A percentile compares a stretch with the other conserved stretches of the same genome.
These are phyloP conservation scores for Sphenostylis stenocarpa DNA, from an alignment of 306 rosid genomes.

Conservation along the genomic window DNA sequence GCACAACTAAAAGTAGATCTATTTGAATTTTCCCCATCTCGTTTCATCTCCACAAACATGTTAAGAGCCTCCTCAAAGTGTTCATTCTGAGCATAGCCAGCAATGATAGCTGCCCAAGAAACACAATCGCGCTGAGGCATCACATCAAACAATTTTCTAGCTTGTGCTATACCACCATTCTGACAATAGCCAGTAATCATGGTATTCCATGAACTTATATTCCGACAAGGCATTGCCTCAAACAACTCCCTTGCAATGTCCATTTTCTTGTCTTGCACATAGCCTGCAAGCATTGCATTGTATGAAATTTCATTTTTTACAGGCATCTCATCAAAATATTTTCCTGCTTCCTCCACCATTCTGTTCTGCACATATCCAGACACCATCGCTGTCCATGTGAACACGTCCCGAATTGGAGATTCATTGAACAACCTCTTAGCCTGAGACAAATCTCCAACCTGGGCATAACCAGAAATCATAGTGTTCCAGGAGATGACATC, in stretches of 20 bases:
- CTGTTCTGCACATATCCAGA: conserved; percentile 71
- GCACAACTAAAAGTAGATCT: conserved; percentile 66
- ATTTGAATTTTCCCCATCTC: conserved; percentile 58
- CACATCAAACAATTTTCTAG: conserved; percentile 59
- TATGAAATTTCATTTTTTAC: conserved; percentile 59
- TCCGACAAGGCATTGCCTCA: conserved; percentile 66
- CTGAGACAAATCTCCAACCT: conserved; percentile 52
- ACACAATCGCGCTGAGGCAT: conserved; percentile 73
- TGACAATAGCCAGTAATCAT: conserved; percentile 77
- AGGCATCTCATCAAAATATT: conserved; percentile 61
- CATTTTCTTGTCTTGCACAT: conserved; percentile 62
- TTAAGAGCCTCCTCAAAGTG: conserved; percentile 66
- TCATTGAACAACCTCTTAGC: conserved; percentile 67
- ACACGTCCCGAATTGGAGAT: conserved; percentile 58
- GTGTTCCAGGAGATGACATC: conserved; percentile 75
- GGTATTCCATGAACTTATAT: conserved; percentile 74
- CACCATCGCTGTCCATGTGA: conserved; percentile 75
- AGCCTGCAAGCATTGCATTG: conserved; percentile 77
- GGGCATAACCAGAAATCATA: conserved; percentile 76
- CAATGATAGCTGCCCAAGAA: conserved; percentile 81
- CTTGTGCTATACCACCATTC: conserved; percentile 49
- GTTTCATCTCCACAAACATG: conserved; percentile 61
- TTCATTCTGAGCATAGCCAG: conserved; percentile 73
- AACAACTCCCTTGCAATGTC: conserved; percentile 65
- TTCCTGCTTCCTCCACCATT: conserved; percentile 63